phyloP scores from a whole-genome alignment of 2,329 filamentous ascomycete species.

The Lasiodiplodia gonubiensis region DNA sequence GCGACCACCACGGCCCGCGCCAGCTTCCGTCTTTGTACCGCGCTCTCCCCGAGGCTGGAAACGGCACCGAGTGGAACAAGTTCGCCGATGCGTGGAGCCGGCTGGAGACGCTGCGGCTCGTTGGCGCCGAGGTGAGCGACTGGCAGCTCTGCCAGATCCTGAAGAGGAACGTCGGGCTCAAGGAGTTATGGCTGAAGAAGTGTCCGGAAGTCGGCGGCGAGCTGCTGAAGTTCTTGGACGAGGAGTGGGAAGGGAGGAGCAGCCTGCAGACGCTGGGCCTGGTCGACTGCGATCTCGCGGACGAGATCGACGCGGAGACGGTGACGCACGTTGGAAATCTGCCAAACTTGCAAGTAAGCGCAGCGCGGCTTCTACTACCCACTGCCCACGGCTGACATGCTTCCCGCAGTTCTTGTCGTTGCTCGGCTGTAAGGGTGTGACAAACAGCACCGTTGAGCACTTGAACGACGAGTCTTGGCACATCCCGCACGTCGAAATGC shows the following conservation, averaged over 20 bases:
- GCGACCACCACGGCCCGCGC: not conserved
- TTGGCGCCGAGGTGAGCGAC: conserved; percentile 35
- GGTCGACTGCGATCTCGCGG: conserved; percentile 34
- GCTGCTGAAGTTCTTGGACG: conserved; percentile 35
- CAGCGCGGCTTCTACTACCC: not conserved
- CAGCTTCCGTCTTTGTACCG: conserved; percentile 32
- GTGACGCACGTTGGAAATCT: conserved; percentile 33
- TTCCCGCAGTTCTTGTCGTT: conserved; percentile 37
- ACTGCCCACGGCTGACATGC: conserved; percentile 18
- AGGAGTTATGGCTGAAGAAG: conserved; percentile 36
- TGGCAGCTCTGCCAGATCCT: conserved; percentile 35
- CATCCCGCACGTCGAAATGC: conserved; percentile 35
- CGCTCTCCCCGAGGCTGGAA: conserved; percentile 29
- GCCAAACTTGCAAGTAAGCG: conserved; percentile 35
- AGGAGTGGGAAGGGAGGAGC: conserved; percentile 33
- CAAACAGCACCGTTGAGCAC: conserved; percentile 33
- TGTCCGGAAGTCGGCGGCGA: conserved; percentile 33
- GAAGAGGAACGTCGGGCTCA: conserved; percentile 30
- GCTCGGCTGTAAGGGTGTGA: conserved; percentile 37
- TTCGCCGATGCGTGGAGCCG: conserved; percentile 29
- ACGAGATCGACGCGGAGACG: conserved; percentile 34
- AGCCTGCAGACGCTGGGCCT: conserved; percentile 34
- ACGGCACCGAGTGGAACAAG: conserved; percentile 27
- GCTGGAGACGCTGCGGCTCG: conserved; percentile 35
- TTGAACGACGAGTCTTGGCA: conserved; percentile 38